Base-by-base conservation (phyloP, 1,139 yeast genomes). In the Zygoascus meyerae region DNA sequence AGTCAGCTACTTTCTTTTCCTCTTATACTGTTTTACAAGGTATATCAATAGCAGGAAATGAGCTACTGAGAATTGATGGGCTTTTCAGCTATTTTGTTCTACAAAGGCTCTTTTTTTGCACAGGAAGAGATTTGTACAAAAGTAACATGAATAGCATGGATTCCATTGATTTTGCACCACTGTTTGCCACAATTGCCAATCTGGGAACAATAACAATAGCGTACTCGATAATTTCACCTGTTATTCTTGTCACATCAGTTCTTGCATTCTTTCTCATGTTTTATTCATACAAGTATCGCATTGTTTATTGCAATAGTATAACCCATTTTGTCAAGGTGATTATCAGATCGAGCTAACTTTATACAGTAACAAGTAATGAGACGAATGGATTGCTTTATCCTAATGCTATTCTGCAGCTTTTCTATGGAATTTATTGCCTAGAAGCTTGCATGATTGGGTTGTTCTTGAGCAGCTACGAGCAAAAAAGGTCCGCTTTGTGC, bases 131-230 rank as follows among this genome's bases (percentile, higher is more conserved):
- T 16, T 15, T 39, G 29, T 52, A 49, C 32, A 26, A 30, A 14
- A 45, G 41, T 2, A 62, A 55, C 1, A 63, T 76, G 14, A 70
- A 75, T 6, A 59, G 64, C 15, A 70, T 81, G 26, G 71, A 74
- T 51, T 86, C 95, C 95, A 96, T 96, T 0, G 74, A 90, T 0
- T 65, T 77, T 0, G 87, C 83, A 57, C 90, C 96, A 0, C 72
- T 79, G 0, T 82, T 82, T 54, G 79, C 95, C 1, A 42, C 39
- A 17, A 32, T 42, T 11, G 40, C 39, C 9, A 81, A 85, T 4
- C 73, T 85, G 55, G 90, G 83, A 0, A 77, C 86, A 7, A 86
- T 89, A 49, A 86, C 92, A 0, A 65, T 89, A 30, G 79, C 85
- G 0, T 87, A 86, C 58, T 75, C 87, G 5, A 77, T 86, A 4